Percentiles rank a stretch among this genome's conserved stretches.
Conservation (phyloP, 441 rosid genomes). For the Raphanus hybrid region DNA sequence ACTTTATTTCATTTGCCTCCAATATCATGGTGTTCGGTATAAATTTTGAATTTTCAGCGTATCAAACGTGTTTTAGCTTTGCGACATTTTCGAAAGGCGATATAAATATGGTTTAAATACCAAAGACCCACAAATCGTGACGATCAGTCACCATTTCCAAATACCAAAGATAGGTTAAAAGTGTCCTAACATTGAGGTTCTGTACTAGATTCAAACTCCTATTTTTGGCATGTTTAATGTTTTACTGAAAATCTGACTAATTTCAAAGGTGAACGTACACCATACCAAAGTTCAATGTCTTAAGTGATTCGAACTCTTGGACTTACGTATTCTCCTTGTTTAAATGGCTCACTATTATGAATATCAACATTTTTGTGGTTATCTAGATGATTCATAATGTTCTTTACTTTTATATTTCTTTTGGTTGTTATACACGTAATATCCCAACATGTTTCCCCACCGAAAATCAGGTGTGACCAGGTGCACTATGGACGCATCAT, state of each 20-base stretch:
- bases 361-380: not conserved
- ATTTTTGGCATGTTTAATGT: not conserved
- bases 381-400: not conserved
- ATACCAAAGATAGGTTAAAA: not conserved
- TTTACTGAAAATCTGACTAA: not conserved
- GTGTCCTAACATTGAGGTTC: not conserved
- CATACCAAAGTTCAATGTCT: not conserved
- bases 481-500: slow-evolving; percentile 1
- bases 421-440: not conserved
- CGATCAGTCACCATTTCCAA: not conserved
- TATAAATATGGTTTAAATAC: no score
- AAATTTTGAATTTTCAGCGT: no score
- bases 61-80: not conserved
- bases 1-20: not conserved
- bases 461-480: slow-evolving; percentile 1
- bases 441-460: slow-evolving; percentile 13
- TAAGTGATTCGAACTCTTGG: not conserved
- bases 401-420: not conserved
- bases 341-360: not conserved
- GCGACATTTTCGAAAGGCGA: not conserved
- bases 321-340: not conserved
- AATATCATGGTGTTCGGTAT: not conserved
- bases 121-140: not conserved
- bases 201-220: not conserved
- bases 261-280: not conserved